Base-by-base conservation (phyloP, 768 basidiomycete species). In the Lactarius deliciosus region DNA sequence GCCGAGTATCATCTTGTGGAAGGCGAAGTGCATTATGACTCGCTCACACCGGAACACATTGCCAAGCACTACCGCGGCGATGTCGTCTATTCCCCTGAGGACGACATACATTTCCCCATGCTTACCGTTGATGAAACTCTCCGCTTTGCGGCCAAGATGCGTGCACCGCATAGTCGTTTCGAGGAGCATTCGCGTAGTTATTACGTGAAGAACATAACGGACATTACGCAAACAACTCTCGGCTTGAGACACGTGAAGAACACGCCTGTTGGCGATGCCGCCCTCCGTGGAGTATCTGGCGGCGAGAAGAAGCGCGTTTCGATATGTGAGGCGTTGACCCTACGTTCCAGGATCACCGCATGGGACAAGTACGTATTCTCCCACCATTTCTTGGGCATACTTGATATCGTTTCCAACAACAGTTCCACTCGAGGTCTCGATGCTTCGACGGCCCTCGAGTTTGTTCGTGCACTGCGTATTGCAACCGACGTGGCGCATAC, bases 371-470 rank as follows among this genome's bases (percentile, higher is more conserved):
- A 53, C 1, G 50, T 25, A 25, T 25, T 25, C 50, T 53, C 13
- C 13, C 22, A 13, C 22, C 5, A 53, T 13, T 13, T 53, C 13
- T 7, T 4, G 50, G 25, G 2, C 50, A 15, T 25, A 22, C 11
- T 25, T 15, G n/a, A 53, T 6, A 25, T 53, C 47, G 22, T 25
- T 53, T 15, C 50, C 69, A 93, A 91, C 88, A 90, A 93, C 74
- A 93, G 90, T 75, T 88, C 88, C 0, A 94, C 92, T 3, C 81
- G 89, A 60, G 91, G 92, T 20, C 78, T 92, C 59, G 91, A 93
- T 68, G 91, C 93, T 0, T 92, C 91, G 2, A 96, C 94, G 8
- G 94, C 94, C 1, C 80, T 94, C 57, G 94, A 96, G 73, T 96
- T 92, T 71, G 85, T 84, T 63, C 91, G 86, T 76, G 86, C 87